Base-by-base conservation (phyloP, 805 yeast genomes). In the Wickerhamomyces kurtzmanii region DNA sequence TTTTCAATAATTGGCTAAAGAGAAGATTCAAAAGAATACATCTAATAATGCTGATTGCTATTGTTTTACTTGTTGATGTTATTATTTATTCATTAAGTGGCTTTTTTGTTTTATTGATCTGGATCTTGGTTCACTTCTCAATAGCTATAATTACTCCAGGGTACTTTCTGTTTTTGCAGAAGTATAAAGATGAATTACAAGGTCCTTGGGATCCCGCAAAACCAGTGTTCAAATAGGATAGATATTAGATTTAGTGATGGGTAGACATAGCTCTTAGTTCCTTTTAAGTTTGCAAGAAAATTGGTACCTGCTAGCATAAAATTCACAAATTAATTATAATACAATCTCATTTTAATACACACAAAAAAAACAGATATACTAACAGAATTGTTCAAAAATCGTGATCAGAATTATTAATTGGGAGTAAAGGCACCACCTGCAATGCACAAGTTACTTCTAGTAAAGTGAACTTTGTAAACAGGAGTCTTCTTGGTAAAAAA, bases 141-240 rank as follows among this genome's bases (percentile, higher is more conserved):
- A 66, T 82, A 2, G 50, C 63, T 3, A 52, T 79, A 7, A 57
- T 71, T 2, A 65, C 83, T 14, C 95, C 95, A 3, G 62, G 65
- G 28, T 77, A 83, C 55, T 78, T 83, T 41, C 53, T 83, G 26
- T 65, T 64, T 17, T 55, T 85, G 22, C 95, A 84, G 45, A 69
- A 71, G 49, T 83, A 83, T 48, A 84, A 84, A 51, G 82, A 75
- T 47, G 94, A 83, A 49, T 58, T 84, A 29, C 87, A 81, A 49
- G 95, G 95, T 0, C 95, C 95, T 1, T 84, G 95, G 95, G 95
- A 84, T 49, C 73, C 80, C 1, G 94, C 94, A 5, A 74, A 69
- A 45, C 94, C 94, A 1, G 59, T 71, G 7, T 55, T 75, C 15
- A 61, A 66, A 52, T 15, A 26, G 10, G 2, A 2, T 3, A 11